Evolutionary conservation across 768 basidiomycete genomes (phyloP), one percentile per base, ranked within the genome.

Genomic region (Sistotremastrum suecicum): DNA sequence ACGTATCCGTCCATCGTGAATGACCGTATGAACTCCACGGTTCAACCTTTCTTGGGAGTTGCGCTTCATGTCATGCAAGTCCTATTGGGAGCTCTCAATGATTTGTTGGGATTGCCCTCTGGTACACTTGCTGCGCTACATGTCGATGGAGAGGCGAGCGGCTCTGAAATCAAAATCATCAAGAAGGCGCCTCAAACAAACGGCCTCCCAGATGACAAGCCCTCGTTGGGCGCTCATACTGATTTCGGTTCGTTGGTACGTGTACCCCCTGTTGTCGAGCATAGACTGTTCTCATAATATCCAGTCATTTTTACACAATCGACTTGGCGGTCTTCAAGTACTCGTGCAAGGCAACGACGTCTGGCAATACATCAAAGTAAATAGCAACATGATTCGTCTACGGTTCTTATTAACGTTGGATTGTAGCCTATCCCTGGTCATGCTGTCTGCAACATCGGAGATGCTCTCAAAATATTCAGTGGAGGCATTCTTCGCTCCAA

Each of bases 191-290:
- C 60, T 2, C 47, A 52, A 20, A 58, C 58, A 49, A 52, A 44
- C 33, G 40, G 46, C 28, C 1, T 68, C 66, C 8, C 49, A 5
- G 56, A 57, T 5, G 60, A 66, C 5, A 67, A 59, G 40, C 62
- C 66, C n/a, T 63, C 66, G 0, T 56, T 81, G n/a, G 78, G 78
- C 12, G 72, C 74, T 1, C 82, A 83, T 55, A 81, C 80, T 3
- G 81, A 82, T 58, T 83, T 82, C 50, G 79, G 80, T n/a, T 76
- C 75, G n/a, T 56, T 82, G 47, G 78, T 79, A 51, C 54, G 71
- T 46, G 41, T 3, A 10, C 31, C 41, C 10, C 8, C n/a, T 11
- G 9, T 10, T 41, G n/a, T 41, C 9, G n/a, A 30, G 9, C 9
- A 10, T 41, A 10, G 41, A 30, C 41, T 41, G 41, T 11, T 31